Conservation (phyloP, 1,284 basidiomycete species). For the Tetrapyrgos nigripes region DNA sequence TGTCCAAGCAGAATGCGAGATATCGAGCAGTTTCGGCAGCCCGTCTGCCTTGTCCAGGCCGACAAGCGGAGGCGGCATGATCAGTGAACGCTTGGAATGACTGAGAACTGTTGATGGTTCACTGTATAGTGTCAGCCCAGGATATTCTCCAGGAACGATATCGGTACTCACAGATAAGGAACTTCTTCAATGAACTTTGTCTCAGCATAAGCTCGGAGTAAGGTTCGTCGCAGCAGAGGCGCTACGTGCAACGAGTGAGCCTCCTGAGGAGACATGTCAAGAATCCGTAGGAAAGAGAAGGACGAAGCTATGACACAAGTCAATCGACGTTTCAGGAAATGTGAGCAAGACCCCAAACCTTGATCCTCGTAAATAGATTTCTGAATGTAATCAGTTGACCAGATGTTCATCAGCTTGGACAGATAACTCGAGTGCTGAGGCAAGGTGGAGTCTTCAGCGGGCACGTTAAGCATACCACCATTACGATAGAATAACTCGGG, state of each 20-base stretch:
- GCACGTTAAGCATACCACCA: constrained; percentile 77
- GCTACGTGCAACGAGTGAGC: constrained; percentile 65
- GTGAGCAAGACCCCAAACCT: constrained; percentile 56
- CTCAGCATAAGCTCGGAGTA: constrained; percentile 58
- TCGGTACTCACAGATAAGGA: constrained; percentile 53
- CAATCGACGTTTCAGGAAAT: neutral
- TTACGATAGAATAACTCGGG: constrained; percentile 85
- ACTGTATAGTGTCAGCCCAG: neutral
- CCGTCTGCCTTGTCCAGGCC: constrained; percentile 47
- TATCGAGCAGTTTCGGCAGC: constrained; percentile 64
- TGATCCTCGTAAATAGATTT: constrained; percentile 71
- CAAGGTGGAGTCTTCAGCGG: constrained; percentile 61
- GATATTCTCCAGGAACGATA: neutral
- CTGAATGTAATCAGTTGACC: constrained; percentile 85
- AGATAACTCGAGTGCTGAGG: constrained; percentile 68
- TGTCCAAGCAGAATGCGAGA: constrained; percentile 70
- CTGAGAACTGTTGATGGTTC: neutral
- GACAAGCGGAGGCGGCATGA: constrained; percentile 36
- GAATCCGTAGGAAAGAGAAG: constrained; percentile 83
- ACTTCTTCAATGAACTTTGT: constrained; percentile 45
- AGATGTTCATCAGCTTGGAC: constrained; percentile 87
- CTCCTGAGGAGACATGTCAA: constrained; percentile 69
- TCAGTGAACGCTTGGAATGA: constrained; percentile 13
- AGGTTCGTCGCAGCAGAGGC: constrained; percentile 59
- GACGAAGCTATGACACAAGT: constrained; percentile 43